Conservation (phyloP, 176 grass and related monocot species). For the Bonia amplexicaulis region DNA sequence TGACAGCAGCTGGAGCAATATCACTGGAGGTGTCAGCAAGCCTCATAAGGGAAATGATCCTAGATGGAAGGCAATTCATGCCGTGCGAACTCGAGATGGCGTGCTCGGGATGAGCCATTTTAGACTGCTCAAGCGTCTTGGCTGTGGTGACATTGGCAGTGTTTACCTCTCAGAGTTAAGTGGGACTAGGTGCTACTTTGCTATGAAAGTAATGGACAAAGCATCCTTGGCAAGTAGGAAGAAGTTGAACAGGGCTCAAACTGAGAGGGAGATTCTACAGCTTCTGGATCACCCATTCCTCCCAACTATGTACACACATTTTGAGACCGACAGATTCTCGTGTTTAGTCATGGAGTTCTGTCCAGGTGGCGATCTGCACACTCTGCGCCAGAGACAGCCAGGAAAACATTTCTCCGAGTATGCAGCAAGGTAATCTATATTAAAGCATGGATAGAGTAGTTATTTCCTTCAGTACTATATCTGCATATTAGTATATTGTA, state of each 20-base stretch:
- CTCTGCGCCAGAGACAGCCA: constrained; percentile 72
- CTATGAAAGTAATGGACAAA: constrained; percentile 98
- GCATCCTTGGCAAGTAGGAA: constrained; percentile 82
- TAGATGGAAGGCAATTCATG: constrained; percentile 81
- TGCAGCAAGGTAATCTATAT: constrained; percentile 62
- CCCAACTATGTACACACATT: constrained; percentile 85
- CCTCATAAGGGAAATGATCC: constrained; percentile 96
- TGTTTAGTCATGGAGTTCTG: constrained; percentile 99
- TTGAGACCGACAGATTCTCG: constrained; percentile 84
- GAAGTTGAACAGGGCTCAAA: constrained; percentile 86
- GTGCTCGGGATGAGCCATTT: constrained; percentile 94
- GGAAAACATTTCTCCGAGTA: constrained; percentile 89
- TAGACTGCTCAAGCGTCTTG: constrained; percentile 78
- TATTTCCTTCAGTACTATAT: not conserved
- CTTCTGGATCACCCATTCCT: constrained; percentile 89
- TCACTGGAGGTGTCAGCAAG: constrained; percentile 75
- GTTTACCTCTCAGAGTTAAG: constrained; percentile 96
- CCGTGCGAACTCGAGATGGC: constrained; percentile 67
- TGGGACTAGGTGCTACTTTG: constrained; percentile 85
- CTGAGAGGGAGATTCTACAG: constrained; percentile 86
- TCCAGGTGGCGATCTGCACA: constrained; percentile 89
- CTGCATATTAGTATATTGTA: not conserved
- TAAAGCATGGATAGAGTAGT: not conserved
- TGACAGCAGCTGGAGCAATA: constrained; percentile 85
- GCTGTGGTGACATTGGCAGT: constrained; percentile 89